A percentile compares a stretch with the other conserved stretches of the same genome.
These are phyloP conservation scores for Acorus calamus DNA, from an alignment of 106 monocot species.

Conservation along the genomic window DNA sequence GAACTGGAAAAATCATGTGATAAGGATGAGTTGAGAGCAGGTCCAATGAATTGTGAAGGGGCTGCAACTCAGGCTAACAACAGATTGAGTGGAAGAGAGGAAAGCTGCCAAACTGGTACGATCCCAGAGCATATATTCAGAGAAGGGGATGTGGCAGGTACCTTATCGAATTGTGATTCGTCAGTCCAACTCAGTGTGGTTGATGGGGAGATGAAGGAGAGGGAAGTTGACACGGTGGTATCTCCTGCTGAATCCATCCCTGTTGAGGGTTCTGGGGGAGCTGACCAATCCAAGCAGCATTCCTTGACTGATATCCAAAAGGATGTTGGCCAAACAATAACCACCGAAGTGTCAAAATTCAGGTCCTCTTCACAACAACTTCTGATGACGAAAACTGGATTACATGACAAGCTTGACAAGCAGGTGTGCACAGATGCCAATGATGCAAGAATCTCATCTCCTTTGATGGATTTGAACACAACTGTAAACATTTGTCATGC, in stretches of 20 bases:
- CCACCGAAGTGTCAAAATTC: no score
- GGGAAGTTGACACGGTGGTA: not conserved
- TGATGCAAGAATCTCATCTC: no score
- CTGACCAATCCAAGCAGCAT: constrained; percentile 4
- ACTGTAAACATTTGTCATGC: no score
- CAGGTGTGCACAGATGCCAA: no score
- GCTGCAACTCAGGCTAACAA: not conserved
- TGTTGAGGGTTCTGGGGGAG: not conserved
- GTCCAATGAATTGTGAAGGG: no score
- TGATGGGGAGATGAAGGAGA: not conserved
- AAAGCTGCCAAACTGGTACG: constrained; percentile 2
- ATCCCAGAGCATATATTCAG: not conserved
- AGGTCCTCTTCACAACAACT: no score
- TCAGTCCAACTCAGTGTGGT: not conserved
- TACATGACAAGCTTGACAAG: no score
- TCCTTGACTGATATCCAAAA: not conserved
- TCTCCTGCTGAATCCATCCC: not conserved
- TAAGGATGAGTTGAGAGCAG: constrained; percentile 9
- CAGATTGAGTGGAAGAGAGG: not conserved
- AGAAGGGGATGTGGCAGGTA: constrained; percentile 1
- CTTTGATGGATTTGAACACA: no score
- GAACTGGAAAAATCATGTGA: constrained; percentile 20
- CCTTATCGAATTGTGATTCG: not conserved
- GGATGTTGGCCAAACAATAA: not conserved
- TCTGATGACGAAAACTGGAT: no score